phyloP scores from a whole-genome alignment of 2,329 filamentous ascomycete species.

The Neoarthrinium moseri region DNA sequence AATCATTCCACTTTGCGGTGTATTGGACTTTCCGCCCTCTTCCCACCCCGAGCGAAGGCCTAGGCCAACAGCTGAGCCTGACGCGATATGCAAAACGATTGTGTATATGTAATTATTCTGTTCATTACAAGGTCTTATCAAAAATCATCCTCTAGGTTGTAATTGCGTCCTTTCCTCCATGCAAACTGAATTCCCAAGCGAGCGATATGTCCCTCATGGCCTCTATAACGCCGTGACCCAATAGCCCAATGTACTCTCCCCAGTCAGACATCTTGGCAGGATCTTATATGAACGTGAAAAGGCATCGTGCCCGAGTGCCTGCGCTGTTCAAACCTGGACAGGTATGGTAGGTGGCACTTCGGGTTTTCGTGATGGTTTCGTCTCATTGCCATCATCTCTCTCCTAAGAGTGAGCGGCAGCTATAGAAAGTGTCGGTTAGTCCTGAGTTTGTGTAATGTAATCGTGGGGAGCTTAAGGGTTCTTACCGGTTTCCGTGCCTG shows the following conservation, averaged over 20 bases:
- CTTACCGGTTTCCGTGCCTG: conserved; percentile 35
- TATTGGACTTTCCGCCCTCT: no score
- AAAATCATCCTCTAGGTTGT: conserved; percentile 1
- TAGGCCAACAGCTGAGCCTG: not conserved
- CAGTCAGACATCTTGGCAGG: no score
- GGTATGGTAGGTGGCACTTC: not conserved
- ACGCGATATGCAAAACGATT: not conserved
- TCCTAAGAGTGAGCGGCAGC: conserved; percentile 1
- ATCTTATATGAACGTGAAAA: no score
- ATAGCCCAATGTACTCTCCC: not conserved
- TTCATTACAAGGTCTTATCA: conserved; percentile 1
- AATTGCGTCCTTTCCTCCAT: not conserved
- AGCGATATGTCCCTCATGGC: not conserved
- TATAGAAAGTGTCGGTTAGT: no score
- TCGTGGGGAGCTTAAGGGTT: no score
- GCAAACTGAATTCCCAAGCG: not conserved
- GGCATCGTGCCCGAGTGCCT: no score
- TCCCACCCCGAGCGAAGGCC: no score
- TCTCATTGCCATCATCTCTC: not conserved
- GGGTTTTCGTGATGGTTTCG: not conserved
- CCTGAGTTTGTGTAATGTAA: no score
- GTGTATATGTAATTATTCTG: not conserved
- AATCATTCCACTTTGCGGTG: no score
- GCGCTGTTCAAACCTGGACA: no score
- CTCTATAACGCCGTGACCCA: conserved; percentile 3